Evolutionary conservation across 2,329 filamentous ascomycete species (phyloP).

Genomic region (Zasmidium citrigriseum): DNA sequence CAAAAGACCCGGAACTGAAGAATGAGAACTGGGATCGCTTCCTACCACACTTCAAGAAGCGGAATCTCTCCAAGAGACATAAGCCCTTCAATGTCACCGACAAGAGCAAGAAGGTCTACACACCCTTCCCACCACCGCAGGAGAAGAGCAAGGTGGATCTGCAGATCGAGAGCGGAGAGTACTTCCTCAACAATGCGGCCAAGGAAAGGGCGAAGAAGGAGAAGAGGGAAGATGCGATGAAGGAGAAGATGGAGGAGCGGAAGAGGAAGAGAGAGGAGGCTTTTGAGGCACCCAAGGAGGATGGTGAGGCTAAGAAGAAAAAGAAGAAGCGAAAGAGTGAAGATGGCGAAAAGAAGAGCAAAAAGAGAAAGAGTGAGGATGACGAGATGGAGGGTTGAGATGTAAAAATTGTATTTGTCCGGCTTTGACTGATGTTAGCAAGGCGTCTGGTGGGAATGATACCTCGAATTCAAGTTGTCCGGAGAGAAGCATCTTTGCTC

Average conservation of each 20-base stretch:
- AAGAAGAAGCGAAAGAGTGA: slow-evolving; percentile 55
- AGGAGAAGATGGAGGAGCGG: slow-evolving; percentile 84
- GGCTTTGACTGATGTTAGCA: slow-evolving; percentile 5
- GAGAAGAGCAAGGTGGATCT: slow-evolving; percentile 99
- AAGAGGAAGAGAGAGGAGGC: slow-evolving; percentile 80
- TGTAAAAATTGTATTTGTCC: neutral
- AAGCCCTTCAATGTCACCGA: slow-evolving; percentile 84
- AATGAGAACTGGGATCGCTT: slow-evolving; percentile 95
- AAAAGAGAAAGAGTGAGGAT: slow-evolving; percentile 41
- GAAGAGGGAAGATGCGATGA: slow-evolving; percentile 80
- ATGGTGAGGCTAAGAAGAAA: slow-evolving; percentile 49
- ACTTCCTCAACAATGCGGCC: slow-evolving; percentile 89
- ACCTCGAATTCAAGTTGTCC: neutral
- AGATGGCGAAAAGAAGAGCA: slow-evolving; percentile 43
- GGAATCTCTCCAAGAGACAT: slow-evolving; percentile 79
- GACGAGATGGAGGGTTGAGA: slow-evolving; percentile 29
- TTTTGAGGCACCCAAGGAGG: slow-evolving; percentile 84
- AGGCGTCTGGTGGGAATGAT: slow-evolving; percentile 6
- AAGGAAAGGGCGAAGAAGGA: slow-evolving; percentile 82
- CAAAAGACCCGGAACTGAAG: slow-evolving; percentile 82
- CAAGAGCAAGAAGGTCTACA: slow-evolving; percentile 93
- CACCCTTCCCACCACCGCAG: slow-evolving; percentile 91
- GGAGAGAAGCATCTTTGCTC: no score
- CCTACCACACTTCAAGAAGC: slow-evolving; percentile 95
- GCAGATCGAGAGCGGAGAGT: slow-evolving; percentile 97